phyloP scores from a whole-genome alignment of 768 basidiomycete species.

The Russula abietina region DNA sequence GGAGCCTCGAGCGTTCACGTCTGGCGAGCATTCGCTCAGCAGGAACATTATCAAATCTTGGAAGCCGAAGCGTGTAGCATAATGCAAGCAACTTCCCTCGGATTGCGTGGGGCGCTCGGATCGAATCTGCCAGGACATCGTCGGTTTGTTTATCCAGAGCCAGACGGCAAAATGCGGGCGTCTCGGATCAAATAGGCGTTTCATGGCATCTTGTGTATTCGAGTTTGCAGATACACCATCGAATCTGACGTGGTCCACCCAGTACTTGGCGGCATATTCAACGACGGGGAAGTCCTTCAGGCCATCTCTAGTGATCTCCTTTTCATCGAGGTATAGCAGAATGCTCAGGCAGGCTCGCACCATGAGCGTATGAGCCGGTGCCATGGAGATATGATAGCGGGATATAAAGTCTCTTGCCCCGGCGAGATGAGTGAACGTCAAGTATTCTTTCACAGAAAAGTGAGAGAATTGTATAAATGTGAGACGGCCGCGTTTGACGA shows the following conservation, averaged over 20 bases:
- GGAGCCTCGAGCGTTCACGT: not conserved
- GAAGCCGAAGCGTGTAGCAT: not conserved
- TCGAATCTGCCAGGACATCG: no score
- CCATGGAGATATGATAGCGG: not conserved
- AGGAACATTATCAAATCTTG: not conserved
- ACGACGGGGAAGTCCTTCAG: not conserved
- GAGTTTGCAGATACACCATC: not conserved
- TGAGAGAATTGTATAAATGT: not conserved
- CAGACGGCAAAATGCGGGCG: not conserved
- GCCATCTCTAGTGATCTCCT: no score
- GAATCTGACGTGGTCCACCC: not conserved
- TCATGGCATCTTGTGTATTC: not conserved
- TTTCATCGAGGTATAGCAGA: not conserved
- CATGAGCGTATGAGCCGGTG: not conserved
- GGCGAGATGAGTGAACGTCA: not conserved
- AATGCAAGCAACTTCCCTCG: not conserved
- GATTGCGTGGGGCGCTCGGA: not conserved
- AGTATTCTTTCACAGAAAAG: not conserved
- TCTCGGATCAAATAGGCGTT: not conserved
- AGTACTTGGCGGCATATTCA: not conserved
- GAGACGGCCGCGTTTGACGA: not conserved
- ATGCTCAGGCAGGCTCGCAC: not conserved
- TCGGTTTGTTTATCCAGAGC: not conserved
- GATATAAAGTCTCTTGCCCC: not conserved
- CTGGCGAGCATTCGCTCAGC: not conserved